These are phyloP conservation scores for Microsporum ferrugineum DNA, from an alignment of 2,329 filamentous ascomycete genomes.

Conservation along the genomic window DNA sequence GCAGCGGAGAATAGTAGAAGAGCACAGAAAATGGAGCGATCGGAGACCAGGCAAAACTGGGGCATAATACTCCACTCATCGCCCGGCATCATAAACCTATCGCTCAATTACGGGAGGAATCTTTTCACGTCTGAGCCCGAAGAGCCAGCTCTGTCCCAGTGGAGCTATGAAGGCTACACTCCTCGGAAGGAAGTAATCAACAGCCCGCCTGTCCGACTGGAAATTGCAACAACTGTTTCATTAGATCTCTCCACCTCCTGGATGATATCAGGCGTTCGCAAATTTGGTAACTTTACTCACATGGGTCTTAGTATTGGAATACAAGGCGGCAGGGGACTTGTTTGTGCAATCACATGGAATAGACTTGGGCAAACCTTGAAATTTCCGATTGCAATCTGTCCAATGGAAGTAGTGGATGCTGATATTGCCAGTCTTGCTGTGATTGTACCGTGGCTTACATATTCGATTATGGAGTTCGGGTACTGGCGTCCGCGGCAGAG, in stretches of 20 bases:
- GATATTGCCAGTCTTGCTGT: constrained; percentile 28
- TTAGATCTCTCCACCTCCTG: constrained; percentile 24
- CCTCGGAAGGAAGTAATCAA: constrained; percentile 21
- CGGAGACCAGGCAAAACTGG: constrained; percentile 25
- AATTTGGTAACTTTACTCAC: constrained; percentile 28
- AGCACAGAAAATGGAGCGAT: constrained; percentile 13
- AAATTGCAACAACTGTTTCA: constrained; percentile 21
- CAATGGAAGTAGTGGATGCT: constrained; percentile 23
- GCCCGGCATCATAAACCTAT: constrained; percentile 21
- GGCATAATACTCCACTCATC: constrained; percentile 22
- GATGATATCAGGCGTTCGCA: constrained; percentile 27
- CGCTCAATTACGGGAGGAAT: constrained; percentile 27
- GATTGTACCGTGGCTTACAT: constrained; percentile 30
- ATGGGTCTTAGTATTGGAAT: constrained; percentile 32
- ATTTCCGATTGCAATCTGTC: constrained; percentile 30
- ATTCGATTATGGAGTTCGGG: constrained; percentile 33
- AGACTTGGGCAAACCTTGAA: constrained; percentile 32
- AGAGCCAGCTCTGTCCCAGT: constrained; percentile 28
- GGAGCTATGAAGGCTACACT: constrained; percentile 32
- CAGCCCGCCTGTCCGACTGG: constrained; percentile 26
- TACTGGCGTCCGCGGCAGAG: constrained; percentile 30
- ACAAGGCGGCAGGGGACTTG: constrained; percentile 24
- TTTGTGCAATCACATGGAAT: constrained; percentile 31
- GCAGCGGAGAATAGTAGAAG: constrained; percentile 16
- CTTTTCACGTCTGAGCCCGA: constrained; percentile 28